Conservation (phyloP, 306 rosid genomes). For the Vigna reflexopilosa region DNA sequence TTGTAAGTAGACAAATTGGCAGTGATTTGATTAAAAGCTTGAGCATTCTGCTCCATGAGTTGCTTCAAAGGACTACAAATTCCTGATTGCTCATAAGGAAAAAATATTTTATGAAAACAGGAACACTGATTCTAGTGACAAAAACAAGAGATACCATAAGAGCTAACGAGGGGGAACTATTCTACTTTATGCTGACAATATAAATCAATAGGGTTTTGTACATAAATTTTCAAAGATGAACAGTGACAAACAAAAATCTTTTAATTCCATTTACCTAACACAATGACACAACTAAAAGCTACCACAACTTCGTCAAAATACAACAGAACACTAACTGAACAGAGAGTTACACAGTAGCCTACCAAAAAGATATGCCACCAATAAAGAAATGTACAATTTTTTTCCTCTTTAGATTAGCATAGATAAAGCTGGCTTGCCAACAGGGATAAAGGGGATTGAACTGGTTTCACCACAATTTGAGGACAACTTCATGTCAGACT, state of each 20-base stretch:
- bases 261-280: background rate
- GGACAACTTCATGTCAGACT: background rate
- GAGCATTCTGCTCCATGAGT: constrained; percentile 90
- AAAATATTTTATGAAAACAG: constrained; percentile 37
- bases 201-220: background rate
- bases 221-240: background rate
- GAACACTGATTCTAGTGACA: constrained; percentile 17
- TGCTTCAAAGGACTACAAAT: constrained; percentile 69
- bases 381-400: background rate
- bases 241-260: background rate
- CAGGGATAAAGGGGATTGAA: background rate
- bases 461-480: background rate
- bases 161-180: background rate
- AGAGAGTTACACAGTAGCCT: background rate
- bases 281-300: constrained; percentile 21
- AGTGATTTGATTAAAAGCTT: constrained; percentile 74
- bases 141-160: background rate
- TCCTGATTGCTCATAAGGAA: constrained; percentile 62
- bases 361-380: background rate
- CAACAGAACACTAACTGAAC: constrained; percentile 1
- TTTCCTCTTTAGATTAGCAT: background rate
- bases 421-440: background rate
- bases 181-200: background rate
- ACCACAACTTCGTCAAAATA: constrained; percentile 18
- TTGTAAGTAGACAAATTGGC: constrained; percentile 81